Evolutionary conservation across 2,329 filamentous ascomycete genomes (phyloP).

Genomic region (Drechslerella dactyloides): DNA sequence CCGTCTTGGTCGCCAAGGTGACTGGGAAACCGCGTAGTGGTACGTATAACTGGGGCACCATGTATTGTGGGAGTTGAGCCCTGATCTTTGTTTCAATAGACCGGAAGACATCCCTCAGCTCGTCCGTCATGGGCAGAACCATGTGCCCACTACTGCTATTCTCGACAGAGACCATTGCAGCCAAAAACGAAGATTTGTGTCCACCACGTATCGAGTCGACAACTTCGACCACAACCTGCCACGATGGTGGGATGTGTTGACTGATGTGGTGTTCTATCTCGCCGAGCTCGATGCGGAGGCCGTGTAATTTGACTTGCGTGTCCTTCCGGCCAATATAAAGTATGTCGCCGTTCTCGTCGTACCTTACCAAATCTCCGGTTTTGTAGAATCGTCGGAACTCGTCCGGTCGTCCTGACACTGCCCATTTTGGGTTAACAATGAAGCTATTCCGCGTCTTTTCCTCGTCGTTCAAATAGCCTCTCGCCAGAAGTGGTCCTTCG

Average conservation of each 20-base stretch:
- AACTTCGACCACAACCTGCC: constrained; percentile 62
- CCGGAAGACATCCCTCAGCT: constrained; percentile 9
- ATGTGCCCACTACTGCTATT: constrained; percentile 11
- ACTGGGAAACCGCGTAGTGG: constrained; percentile 8
- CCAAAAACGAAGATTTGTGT: constrained; percentile 18
- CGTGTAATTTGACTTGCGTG: constrained; percentile 71
- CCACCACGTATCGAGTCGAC: constrained; percentile 55
- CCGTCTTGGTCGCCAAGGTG: constrained; percentile 1
- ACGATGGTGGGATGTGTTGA: constrained; percentile 58
- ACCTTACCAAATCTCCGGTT: constrained; percentile 67
- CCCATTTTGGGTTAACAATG: constrained; percentile 52
- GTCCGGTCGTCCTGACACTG: constrained; percentile 14
- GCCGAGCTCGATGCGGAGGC: constrained; percentile 69
- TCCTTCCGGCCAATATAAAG: constrained; percentile 70
- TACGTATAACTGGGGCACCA: constrained; percentile 11
- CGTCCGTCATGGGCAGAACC: constrained; percentile 19
- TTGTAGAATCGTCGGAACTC: constrained; percentile 61
- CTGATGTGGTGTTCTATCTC: constrained; percentile 61
- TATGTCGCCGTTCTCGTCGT: constrained; percentile 64
- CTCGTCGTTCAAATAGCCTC: constrained; percentile 59
- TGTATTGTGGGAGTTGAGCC: constrained; percentile 8
- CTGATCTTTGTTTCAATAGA: constrained; percentile 13
- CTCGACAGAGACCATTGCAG: constrained; percentile 13
- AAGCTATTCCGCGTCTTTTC: constrained; percentile 57
- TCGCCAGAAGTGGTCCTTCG: constrained; percentile 58